These are phyloP conservation scores for Solanum arcanum DNA, from an alignment of 257 asterid genomes.

Conservation along the genomic window DNA sequence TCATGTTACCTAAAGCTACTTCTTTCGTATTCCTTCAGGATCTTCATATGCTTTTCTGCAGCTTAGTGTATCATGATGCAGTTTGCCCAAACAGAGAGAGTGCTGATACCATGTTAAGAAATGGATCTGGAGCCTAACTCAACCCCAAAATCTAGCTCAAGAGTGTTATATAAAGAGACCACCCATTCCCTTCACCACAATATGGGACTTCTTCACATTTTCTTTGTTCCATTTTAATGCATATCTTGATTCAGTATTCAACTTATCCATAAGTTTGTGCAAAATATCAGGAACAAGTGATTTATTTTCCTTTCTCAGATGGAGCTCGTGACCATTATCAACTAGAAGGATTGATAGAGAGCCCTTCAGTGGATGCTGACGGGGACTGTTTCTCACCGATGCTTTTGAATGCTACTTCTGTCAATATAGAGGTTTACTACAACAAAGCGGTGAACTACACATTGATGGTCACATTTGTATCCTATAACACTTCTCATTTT, in stretches of 20 bases:
- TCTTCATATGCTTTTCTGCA: neutral
- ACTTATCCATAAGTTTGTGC: neutral
- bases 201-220: neutral
- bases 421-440: slow-evolving; percentile 83
- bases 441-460: slow-evolving; percentile 95
- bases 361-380: slow-evolving; percentile 96
- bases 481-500: slow-evolving; percentile 30
- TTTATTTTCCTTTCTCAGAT: slow-evolving; percentile 31
- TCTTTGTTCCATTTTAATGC: neutral
- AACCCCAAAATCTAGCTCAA: neutral
- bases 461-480: slow-evolving; percentile 99
- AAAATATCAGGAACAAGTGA: neutral
- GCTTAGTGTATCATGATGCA: neutral
- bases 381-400: slow-evolving; percentile 95
- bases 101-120: neutral
- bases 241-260: neutral
- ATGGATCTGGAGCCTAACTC: neutral
- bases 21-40: neutral
- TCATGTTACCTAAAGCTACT: neutral
- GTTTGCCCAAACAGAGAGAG: neutral
- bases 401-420: slow-evolving; percentile 78
- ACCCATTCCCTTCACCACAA: neutral
- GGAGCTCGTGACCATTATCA: slow-evolving; percentile 74
- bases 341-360: slow-evolving; percentile 89
- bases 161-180: neutral